Percentiles rank a stretch among this genome's conserved stretches.
These are phyloP conservation scores for Cyberlindnera meyerae DNA, from an alignment of 805 yeast species.

Conservation along the genomic window DNA sequence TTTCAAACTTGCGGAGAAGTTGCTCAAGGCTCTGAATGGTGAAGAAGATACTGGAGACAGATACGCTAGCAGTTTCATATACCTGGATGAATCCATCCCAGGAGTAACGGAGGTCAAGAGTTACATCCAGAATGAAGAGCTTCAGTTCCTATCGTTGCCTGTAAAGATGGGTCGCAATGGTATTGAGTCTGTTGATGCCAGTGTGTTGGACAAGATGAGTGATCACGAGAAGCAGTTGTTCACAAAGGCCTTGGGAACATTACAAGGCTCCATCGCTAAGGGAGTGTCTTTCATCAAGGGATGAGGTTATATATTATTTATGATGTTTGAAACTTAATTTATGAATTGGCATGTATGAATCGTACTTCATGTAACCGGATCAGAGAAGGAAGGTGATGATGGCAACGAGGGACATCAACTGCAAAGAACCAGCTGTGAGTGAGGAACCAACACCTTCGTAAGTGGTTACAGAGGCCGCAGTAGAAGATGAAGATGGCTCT, in stretches of 20 bases:
- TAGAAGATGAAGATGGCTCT: no score
- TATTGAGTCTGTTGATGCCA: conserved; percentile 19
- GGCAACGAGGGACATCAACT: no score
- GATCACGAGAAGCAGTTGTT: conserved; percentile 22
- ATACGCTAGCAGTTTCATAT: conserved; percentile 37
- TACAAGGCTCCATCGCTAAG: conserved; percentile 21
- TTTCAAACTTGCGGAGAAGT: conserved; percentile 64
- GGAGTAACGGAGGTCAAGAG: conserved; percentile 21
- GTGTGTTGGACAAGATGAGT: conserved; percentile 19
- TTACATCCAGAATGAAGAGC: conserved; percentile 9
- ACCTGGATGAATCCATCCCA: conserved; percentile 41
- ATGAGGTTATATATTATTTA: background rate
- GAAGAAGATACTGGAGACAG: conserved; percentile 33
- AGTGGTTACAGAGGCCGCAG: conserved; percentile 4
- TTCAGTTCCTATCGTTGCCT: conserved; percentile 23
- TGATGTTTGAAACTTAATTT: background rate
- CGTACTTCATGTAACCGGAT: no score
- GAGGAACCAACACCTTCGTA: conserved; percentile 15
- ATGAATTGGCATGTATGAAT: no score
- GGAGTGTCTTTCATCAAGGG: conserved; percentile 25
- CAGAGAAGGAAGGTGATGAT: no score
- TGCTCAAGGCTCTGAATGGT: conserved; percentile 50
- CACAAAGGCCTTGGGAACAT: conserved; percentile 17
- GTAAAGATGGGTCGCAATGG: conserved; percentile 22
- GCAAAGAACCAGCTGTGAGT: conserved; percentile 9